Conservation (phyloP, 2,329 filamentous ascomycete species). For the Chlorencoelia australis region DNA sequence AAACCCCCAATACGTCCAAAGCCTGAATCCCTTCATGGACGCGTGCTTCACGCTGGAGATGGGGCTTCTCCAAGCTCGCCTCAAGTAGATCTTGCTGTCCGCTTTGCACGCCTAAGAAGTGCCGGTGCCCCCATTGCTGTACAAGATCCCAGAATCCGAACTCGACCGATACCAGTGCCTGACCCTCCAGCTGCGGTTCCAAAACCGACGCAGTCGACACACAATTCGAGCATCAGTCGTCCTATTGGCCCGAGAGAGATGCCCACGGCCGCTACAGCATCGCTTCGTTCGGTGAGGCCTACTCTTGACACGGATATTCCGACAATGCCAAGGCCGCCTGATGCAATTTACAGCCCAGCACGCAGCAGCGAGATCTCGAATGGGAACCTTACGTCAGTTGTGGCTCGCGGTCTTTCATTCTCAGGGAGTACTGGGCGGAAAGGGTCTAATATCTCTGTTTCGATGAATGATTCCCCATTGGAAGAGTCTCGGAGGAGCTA, state of each 20-base stretch:
- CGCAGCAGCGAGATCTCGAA: conserved; percentile 20
- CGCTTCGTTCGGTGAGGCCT: conserved; percentile 12
- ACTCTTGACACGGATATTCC: conserved; percentile 19
- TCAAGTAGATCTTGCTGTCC: conserved; percentile 41
- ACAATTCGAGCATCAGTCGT: conserved; percentile 7
- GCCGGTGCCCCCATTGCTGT: conserved; percentile 27
- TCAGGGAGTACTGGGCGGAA: conserved; percentile 15
- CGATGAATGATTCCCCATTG: conserved; percentile 16
- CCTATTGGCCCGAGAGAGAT: conserved; percentile 23
- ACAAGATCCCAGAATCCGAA: conserved; percentile 44
- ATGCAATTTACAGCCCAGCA: conserved; percentile 28
- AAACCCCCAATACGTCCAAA: conserved; percentile 50
- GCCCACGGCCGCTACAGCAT: conserved; percentile 18
- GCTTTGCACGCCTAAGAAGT: conserved; percentile 47
- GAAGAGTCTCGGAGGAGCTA: conserved; percentile 17
- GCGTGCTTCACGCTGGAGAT: conserved; percentile 37
- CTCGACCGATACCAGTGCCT: conserved; percentile 35
- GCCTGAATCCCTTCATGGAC: conserved; percentile 55
- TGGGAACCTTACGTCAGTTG: conserved; percentile 19
- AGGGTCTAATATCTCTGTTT: conserved; percentile 19
- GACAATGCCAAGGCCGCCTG: conserved; percentile 26
- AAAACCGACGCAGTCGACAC: conserved; percentile 3
- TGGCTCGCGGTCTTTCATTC: conserved; percentile 19
- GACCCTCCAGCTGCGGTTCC: conserved; percentile 18
- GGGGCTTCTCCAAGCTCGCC: conserved; percentile 18